Percentiles rank a stretch among this genome's conserved stretches.
Evolutionary conservation across 129 eudicot species (phyloP).

Genomic region (Flaveria trinervia): DNA sequence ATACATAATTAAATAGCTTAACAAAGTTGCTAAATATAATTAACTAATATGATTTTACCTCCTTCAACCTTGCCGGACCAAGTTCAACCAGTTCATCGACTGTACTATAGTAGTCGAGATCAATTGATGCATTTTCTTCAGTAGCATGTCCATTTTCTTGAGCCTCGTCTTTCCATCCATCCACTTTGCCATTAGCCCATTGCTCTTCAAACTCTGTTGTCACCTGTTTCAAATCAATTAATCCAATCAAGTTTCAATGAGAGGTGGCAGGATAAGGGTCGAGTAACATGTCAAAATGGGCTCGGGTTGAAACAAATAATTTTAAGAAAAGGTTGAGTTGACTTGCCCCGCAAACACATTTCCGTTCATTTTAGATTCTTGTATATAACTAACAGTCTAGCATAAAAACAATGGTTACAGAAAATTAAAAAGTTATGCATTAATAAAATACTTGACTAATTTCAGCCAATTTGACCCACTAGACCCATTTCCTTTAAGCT

Average conservation of each 20-base stretch:
- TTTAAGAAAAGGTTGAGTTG: background rate
- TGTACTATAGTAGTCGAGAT: constrained; percentile 80
- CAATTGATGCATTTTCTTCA: constrained; percentile 48
- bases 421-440: background rate
- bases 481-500: background rate
- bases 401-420: background rate
- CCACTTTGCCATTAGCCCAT: constrained; percentile 69
- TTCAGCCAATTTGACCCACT: background rate
- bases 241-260: constrained; percentile 1
- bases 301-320: background rate
- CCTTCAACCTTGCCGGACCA: constrained; percentile 86
- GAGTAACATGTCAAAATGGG: background rate
- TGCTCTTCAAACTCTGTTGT: constrained; percentile 80
- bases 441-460: background rate
- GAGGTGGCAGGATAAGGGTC: background rate
- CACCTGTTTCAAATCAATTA: constrained; percentile 52
- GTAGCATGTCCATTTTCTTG: constrained; percentile 66
- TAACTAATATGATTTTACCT: constrained; percentile 47
- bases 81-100: constrained; percentile 84
- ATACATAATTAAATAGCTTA: background rate
- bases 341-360: background rate
- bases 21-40: background rate
- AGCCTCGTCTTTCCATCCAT: constrained; percentile 70
- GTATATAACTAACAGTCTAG: background rate
- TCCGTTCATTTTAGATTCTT: background rate